Percentiles rank a stretch among this genome's conserved stretches.
Evolutionary conservation across 2,329 filamentous ascomycete genomes (phyloP).

Genomic region (Xylaria sp.): DNA sequence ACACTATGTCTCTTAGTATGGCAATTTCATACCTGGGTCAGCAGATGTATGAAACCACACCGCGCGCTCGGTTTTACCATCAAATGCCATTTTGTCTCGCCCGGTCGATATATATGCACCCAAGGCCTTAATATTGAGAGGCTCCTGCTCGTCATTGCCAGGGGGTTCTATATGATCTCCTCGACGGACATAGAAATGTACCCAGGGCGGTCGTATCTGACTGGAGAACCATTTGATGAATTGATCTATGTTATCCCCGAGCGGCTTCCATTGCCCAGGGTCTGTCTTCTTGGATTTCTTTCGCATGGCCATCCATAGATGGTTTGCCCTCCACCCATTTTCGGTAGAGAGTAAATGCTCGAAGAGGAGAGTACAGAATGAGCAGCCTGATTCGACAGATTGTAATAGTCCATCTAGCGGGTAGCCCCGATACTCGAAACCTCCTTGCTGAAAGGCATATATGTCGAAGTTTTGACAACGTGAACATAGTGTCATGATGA

Average conservation of each 20-base stretch:
- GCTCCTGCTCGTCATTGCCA: slow-evolving; percentile 4
- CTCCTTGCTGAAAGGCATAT: slow-evolving; percentile 23
- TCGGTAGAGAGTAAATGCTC: slow-evolving; percentile 19
- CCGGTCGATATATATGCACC: slow-evolving; percentile 13
- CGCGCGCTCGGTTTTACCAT: slow-evolving; percentile 10
- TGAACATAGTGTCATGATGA: slow-evolving; percentile 21
- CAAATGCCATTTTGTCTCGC: slow-evolving; percentile 4
- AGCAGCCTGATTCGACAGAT: slow-evolving; percentile 12
- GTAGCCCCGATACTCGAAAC: slow-evolving; percentile 30
- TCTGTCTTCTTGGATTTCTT: background rate
- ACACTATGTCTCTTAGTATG: background rate
- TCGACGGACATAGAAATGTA: slow-evolving; percentile 29
- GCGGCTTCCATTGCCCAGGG: slow-evolving; percentile 3
- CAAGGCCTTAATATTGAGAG: slow-evolving; percentile 24
- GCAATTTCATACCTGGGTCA: slow-evolving; percentile 17
- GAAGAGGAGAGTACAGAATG: slow-evolving; percentile 31
- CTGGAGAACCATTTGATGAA: slow-evolving; percentile 19
- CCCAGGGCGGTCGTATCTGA: slow-evolving; percentile 21
- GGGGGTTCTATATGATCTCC: slow-evolving; percentile 10
- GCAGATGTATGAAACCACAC: slow-evolving; percentile 29
- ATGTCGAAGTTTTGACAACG: slow-evolving; percentile 34
- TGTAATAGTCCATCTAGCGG: slow-evolving; percentile 20
- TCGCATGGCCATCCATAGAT: slow-evolving; percentile 21
- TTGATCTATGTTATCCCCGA: background rate
- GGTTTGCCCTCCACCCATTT: slow-evolving; percentile 8